A percentile compares a stretch with the other conserved stretches of the same genome.
These are phyloP conservation scores for Candida oleophila DNA, from an alignment of 805 yeast species.

Conservation along the genomic window DNA sequence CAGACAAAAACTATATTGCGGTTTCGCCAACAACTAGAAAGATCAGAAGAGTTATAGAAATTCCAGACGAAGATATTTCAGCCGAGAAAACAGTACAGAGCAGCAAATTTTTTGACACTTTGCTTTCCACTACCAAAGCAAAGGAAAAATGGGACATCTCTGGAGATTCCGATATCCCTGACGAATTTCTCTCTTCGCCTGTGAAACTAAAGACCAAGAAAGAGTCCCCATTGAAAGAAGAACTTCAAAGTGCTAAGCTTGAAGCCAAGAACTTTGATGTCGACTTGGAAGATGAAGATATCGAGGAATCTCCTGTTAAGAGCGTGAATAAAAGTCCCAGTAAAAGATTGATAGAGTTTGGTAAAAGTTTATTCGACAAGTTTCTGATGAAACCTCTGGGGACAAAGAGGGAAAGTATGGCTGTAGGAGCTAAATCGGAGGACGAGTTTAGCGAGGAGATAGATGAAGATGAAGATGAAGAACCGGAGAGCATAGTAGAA, in stretches of 20 bases:
- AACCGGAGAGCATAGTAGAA: constrained; percentile 5
- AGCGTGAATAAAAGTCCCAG: neutral
- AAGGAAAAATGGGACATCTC: constrained; percentile 6
- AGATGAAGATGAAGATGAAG: constrained; percentile 8
- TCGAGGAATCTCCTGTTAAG: constrained; percentile 43
- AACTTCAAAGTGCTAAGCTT: neutral
- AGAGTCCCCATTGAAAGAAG: constrained; percentile 3
- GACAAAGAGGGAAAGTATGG: constrained; percentile 3
- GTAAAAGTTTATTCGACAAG: constrained; percentile 6
- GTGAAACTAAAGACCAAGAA: constrained; percentile 5
- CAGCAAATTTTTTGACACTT: constrained; percentile 1
- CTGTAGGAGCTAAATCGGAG: constrained; percentile 1
- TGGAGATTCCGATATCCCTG: constrained; percentile 34
- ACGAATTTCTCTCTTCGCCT: constrained; percentile 28
- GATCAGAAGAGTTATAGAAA: neutral
- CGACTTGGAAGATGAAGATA: constrained; percentile 31
- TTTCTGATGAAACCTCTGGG: constrained; percentile 9
- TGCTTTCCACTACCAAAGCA: neutral
- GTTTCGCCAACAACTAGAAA: constrained; percentile 2
- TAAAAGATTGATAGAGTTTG: constrained; percentile 9
- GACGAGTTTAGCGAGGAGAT: constrained; percentile 7
- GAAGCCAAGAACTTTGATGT: constrained; percentile 20
- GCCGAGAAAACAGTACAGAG: neutral
- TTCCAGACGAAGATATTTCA: neutral
- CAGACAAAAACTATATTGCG: neutral